A percentile compares a stretch with the other conserved stretches of the same genome.
Evolutionary conservation across 176 grass and related monocot species (phyloP).

Genomic region (Zizania latifolia): DNA sequence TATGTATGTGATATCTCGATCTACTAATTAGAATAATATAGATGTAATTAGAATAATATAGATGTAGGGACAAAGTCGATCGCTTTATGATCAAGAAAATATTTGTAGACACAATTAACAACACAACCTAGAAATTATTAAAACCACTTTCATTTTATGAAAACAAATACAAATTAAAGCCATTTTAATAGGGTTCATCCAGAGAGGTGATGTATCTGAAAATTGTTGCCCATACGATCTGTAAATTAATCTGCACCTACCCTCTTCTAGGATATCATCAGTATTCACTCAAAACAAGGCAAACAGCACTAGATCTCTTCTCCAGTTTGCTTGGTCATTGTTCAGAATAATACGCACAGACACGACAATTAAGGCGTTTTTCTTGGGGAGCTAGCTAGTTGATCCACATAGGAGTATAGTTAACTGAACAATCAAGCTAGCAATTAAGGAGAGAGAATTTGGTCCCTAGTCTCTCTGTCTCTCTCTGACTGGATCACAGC

Average conservation of each 20-base stretch:
- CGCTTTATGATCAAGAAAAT: background rate
- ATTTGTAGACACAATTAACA: too few relatives aligned
- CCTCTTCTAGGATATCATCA: background rate
- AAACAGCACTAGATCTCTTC: background rate
- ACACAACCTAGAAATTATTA: background rate
- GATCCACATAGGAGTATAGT: background rate
- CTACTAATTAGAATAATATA: background rate
- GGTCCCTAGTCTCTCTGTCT: background rate
- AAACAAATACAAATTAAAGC: too few relatives aligned
- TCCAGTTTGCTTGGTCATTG: background rate
- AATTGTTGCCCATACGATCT: background rate
- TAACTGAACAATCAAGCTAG: too few relatives aligned
- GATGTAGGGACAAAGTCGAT: background rate
- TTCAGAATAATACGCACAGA: background rate
- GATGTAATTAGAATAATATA: background rate
- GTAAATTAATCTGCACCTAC: background rate
- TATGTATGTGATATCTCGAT: background rate
- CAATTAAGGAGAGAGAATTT: background rate
- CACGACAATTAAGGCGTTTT: background rate
- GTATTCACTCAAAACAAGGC: background rate
- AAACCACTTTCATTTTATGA: background rate
- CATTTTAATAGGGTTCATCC: too few relatives aligned
- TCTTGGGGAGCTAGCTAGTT: background rate
- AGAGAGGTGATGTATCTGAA: background rate
- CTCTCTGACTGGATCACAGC: background rate